Base-by-base conservation (phyloP, 108 stramenopile genomes). In the Phaeodactylum tricornutum region DNA sequence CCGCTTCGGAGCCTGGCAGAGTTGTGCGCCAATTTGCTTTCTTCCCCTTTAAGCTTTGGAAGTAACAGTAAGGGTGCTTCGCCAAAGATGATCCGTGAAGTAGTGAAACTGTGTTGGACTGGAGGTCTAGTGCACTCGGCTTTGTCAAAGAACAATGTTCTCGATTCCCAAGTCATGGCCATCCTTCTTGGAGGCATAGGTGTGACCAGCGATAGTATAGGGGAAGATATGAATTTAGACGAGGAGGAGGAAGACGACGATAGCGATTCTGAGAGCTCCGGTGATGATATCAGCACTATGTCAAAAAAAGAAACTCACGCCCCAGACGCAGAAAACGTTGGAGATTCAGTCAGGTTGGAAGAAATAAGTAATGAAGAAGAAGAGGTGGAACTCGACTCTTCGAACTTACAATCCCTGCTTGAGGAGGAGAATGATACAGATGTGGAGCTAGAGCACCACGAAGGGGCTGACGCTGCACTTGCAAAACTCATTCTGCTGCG, bases 391-490 rank as follows among this genome's bases (percentile, higher is more conserved):
- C 51, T 90, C 6, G 79, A 90, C 51, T 57, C 65, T 0, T 46
- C 51, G 25, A 60, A 68, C 30, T 67, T 90, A 3, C 65, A 83
- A 48, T 67, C 75, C 29, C 60, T 90, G 49, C 55, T 90, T 31
- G 70, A 85, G 15, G 79, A 85, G 53, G 81, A 83, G 42, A 85
- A 79, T 46, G 83, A 85, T 43, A 78, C 61, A 25, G 77, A 79
- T 57, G 53, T 73, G 27, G 78, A 60, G 4, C 61, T 90, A 6
- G 88, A 90, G 57, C 88, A 90, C 61, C 88, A 90, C 55, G 88
- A 77, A 53, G 88, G 84, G 15, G 88, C 88, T 5, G 88, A 90
- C 59, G 71, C 69, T 32, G 88, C 88, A 1, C 64, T 90, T 14
- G 88, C 84, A 0, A 71, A 75, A 33, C 66, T 90, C 43, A 85